Evolutionary conservation across 768 basidiomycete genomes (phyloP).

Genomic region (Russula olivacea): DNA sequence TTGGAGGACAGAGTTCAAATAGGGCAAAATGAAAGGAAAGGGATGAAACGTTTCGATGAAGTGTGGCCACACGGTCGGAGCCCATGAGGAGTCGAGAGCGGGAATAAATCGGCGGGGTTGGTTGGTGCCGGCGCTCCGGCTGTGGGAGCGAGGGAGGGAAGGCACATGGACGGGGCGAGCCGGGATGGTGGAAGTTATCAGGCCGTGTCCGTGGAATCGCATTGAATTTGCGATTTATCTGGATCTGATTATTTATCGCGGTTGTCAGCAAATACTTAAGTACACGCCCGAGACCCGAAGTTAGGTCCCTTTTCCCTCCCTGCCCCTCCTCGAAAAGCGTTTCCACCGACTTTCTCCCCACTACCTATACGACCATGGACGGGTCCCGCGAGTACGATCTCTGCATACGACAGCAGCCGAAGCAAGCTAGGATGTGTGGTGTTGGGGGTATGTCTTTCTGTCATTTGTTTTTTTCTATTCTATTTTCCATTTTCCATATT

Average conservation of each 20-base stretch:
- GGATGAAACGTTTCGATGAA: background rate
- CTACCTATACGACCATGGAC: constrained; percentile 16
- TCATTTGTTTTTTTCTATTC: background rate
- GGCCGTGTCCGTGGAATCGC: constrained; percentile 24
- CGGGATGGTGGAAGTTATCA: constrained; percentile 15
- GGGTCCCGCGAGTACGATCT: constrained; percentile 74
- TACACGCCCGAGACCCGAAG: constrained; percentile 20
- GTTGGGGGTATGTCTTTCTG: constrained; percentile 59
- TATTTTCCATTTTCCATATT: background rate
- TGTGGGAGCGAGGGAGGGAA: constrained; percentile 11
- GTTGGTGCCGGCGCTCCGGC: constrained; percentile 19
- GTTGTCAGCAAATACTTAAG: constrained; percentile 21
- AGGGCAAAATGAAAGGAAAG: background rate
- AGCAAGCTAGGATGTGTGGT: constrained; percentile 87
- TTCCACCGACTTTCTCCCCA: background rate
- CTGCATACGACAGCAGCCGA: constrained; percentile 83
- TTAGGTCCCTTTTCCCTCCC: constrained; percentile 23
- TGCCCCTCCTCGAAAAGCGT: constrained; percentile 9
- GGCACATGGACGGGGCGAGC: constrained; percentile 15
- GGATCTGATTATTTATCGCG: constrained; percentile 14
- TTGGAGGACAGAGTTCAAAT: background rate
- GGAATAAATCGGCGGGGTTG: constrained; percentile 15
- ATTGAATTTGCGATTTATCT: constrained; percentile 21
- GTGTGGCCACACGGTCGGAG: constrained; percentile 8
- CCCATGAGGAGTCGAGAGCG: background rate